phyloP scores from a whole-genome alignment of 495 filamentous ascomycete genomes.

The Hyaloscypha variabilis region DNA sequence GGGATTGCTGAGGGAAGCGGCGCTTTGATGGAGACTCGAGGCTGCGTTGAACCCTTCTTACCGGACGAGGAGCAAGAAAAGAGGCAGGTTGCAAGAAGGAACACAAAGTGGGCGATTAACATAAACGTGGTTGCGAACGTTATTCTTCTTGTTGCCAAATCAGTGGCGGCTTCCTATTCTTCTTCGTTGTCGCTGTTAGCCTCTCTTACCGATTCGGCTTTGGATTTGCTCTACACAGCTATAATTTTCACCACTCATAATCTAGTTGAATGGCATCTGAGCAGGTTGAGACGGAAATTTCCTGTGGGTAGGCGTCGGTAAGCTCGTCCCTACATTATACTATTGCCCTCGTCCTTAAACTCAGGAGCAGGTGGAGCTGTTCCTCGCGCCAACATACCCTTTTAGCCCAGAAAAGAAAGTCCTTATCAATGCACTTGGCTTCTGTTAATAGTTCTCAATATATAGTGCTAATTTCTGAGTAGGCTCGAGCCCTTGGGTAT shows the following conservation, averaged over 20 bases:
- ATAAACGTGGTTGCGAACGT: conserved; percentile 52
- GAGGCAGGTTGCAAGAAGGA: conserved; percentile 37
- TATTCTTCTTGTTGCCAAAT: conserved; percentile 44
- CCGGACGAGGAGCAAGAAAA: conserved; percentile 50
- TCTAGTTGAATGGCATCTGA: conserved; percentile 46
- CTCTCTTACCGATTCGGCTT: conserved; percentile 47
- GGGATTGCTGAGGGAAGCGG: conserved; percentile 45
- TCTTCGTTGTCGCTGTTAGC: conserved; percentile 51
- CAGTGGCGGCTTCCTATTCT: conserved; percentile 40
- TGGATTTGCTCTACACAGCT: conserved; percentile 51
- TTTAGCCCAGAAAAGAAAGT: too few relatives aligned
- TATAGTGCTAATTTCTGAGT: too few relatives aligned
- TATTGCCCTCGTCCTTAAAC: too few relatives aligned
- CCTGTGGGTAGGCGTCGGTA: conserved; percentile 48
- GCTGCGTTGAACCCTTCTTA: conserved; percentile 45
- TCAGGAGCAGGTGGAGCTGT: too few relatives aligned
- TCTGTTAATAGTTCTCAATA: too few relatives aligned
- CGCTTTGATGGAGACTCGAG: conserved; percentile 39
- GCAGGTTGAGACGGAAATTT: conserved; percentile 40
- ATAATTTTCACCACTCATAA: conserved; percentile 51
- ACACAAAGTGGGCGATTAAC: conserved; percentile 56
- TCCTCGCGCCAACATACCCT: too few relatives aligned
- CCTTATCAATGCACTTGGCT: too few relatives aligned
- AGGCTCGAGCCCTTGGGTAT: conserved; percentile 52
- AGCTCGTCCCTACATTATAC: too few relatives aligned